Conservation (phyloP, 2,329 filamentous ascomycete genomes). For the Fonsecaea nubica region DNA sequence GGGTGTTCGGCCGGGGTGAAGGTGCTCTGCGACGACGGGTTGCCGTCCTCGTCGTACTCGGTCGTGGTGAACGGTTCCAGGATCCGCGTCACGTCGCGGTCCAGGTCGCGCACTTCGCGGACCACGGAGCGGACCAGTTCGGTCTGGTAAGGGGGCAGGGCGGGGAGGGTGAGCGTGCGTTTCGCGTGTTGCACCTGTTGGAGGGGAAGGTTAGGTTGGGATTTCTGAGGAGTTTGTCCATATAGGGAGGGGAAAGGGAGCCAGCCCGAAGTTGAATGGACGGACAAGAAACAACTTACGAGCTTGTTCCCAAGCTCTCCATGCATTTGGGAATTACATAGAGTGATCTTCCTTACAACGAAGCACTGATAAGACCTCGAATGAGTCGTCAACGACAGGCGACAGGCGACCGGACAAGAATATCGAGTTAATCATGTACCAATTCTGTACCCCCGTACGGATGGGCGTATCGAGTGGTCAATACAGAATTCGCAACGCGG, state of each 20-base stretch:
- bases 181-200: conserved; percentile 90
- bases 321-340: conserved; percentile 67
- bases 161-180: conserved; percentile 82
- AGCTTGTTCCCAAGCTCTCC: conserved; percentile 86
- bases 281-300: conserved; percentile 55
- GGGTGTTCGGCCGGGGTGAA: conserved; percentile 87
- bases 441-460: no score
- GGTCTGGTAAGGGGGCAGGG: conserved; percentile 89
- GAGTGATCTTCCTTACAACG: background rate
- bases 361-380: background rate
- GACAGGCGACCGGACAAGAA: background rate
- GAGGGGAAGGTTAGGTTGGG: background rate
- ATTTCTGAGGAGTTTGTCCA: no score
- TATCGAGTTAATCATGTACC: background rate
- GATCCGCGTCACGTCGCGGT: conserved; percentile 80
- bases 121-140: conserved; percentile 87
- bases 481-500: background rate
- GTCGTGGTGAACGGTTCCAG: conserved; percentile 71
- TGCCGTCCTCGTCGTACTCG: conserved; percentile 20
- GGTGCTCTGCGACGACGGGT: conserved; percentile 61
- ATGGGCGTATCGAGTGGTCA: background rate
- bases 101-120: conserved; percentile 89
- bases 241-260: background rate
- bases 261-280: no score
- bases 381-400: background rate